Base-by-base conservation (phyloP, 2,329 filamentous ascomycete species). In the Trichoderma afroharzianum region DNA sequence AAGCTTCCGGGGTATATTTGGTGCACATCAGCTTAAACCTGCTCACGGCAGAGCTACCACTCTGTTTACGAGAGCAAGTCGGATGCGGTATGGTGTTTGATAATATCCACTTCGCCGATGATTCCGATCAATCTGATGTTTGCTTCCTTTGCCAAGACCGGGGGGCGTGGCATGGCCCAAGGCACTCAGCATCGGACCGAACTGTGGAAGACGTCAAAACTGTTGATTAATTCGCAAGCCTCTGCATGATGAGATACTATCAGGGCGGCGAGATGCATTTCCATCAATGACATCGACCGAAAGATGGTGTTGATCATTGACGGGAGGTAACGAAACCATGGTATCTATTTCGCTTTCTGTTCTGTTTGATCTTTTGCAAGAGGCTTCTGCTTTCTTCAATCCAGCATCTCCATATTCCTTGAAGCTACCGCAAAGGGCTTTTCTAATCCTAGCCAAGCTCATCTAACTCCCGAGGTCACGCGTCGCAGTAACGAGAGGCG, bases 121-220 rank as follows among this genome's bases (percentile, higher is more conserved):
- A 50, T 69, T 53, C 66, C 66, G 66, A 69, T 69, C 66, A 69
- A 69, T 69, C 66, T 69, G 57, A 50, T 62, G 36, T 32, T 28
- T 28, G 30, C 24, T 36, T 57, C 15, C 18, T 33, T 43, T 58
- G 18, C n/a, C 12, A 28, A 12, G 66, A 69, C 57, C 30, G 36
- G 64, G 55, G 53, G 32, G 5, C 11, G 32, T 30, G 21, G 50
- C 64, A 68, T 50, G 66, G 66, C 14, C 55, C 21, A 57, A 63
- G 33, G 50, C 68, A 55, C 47, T 57, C 28, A 57, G 24, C 47
- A 70, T 70, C 68, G 68, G 68, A 70, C 68, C 68, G 68, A 70
- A 69, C 36, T 33, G n/a, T n/a, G 28, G 7, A 69, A 69, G 66
- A 43, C 68, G 59, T 70, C 68, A 70, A 63, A 50, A 6, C 2